Evolutionary conservation across 2,329 filamentous ascomycete species (phyloP).

Genomic region (Lizonia empirigonia): DNA sequence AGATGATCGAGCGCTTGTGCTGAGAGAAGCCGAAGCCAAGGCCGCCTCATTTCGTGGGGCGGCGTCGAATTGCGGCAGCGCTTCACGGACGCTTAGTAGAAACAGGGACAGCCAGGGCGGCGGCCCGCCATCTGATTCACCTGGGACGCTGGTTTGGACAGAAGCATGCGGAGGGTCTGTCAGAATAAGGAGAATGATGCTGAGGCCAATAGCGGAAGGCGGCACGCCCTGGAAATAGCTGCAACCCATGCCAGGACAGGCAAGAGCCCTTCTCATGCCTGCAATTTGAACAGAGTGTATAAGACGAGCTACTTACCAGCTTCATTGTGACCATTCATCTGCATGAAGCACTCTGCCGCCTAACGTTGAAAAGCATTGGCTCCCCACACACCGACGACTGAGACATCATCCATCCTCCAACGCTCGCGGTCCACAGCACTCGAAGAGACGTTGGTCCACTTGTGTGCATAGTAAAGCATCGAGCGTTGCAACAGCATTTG

Average conservation of each 20-base stretch:
- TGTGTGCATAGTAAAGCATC: slow-evolving; percentile 18
- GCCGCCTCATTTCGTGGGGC: slow-evolving; percentile 24
- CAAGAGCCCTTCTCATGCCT: slow-evolving; percentile 30
- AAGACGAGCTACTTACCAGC: slow-evolving; percentile 41
- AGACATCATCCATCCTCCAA: slow-evolving; percentile 31
- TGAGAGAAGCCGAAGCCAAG: slow-evolving; percentile 19
- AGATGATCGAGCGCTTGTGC: slow-evolving; percentile 26
- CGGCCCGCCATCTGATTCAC: slow-evolving; percentile 35
- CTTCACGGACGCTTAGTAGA: slow-evolving; percentile 18
- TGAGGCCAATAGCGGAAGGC: slow-evolving; percentile 43
- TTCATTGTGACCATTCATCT: slow-evolving; percentile 26
- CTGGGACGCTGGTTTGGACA: slow-evolving; percentile 30
- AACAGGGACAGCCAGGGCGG: slow-evolving; percentile 26
- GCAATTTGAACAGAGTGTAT: slow-evolving; percentile 37
- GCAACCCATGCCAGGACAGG: slow-evolving; percentile 42
- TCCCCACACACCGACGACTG: slow-evolving; percentile 27
- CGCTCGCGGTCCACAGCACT: slow-evolving; percentile 26
- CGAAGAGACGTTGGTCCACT: slow-evolving; percentile 15
- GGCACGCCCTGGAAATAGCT: slow-evolving; percentile 37
- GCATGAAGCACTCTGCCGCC: slow-evolving; percentile 37
- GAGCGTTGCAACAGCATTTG: neutral
- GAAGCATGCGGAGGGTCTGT: slow-evolving; percentile 29
- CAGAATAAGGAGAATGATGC: slow-evolving; percentile 39
- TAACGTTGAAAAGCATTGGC: slow-evolving; percentile 36
- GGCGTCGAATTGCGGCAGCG: slow-evolving; percentile 21